These are phyloP conservation scores for Eutypa lata DNA, from an alignment of 2,329 filamentous ascomycete species.

Conservation along the genomic window DNA sequence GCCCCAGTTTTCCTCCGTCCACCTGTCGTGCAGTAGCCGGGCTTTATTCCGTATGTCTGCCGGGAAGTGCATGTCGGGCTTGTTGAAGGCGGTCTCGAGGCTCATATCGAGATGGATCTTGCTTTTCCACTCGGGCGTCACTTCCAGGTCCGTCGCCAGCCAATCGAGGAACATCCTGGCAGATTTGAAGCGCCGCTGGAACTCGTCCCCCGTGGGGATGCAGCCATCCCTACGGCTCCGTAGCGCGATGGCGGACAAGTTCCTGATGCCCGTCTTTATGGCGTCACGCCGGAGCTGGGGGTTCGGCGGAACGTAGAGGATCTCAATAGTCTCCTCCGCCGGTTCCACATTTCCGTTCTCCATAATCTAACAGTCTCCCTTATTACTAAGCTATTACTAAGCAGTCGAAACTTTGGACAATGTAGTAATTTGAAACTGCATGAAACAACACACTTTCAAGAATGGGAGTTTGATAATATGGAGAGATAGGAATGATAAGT, in stretches of 20 bases:
- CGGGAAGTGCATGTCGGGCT: slow-evolving; percentile 10
- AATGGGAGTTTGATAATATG: too few relatives aligned
- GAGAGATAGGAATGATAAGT: too few relatives aligned
- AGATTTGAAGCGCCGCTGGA: slow-evolving; percentile 7
- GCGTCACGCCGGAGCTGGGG: not conserved
- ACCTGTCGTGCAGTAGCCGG: slow-evolving; percentile 10
- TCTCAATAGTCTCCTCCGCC: slow-evolving; percentile 6
- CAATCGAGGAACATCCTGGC: slow-evolving; percentile 16
- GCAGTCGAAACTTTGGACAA: too few relatives aligned
- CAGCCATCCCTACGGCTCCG: slow-evolving; percentile 2
- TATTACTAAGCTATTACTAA: too few relatives aligned
- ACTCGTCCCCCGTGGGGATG: slow-evolving; percentile 3
- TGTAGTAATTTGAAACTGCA: too few relatives aligned
- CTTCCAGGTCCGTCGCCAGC: slow-evolving; percentile 17
- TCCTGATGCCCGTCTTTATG: slow-evolving; percentile 6
- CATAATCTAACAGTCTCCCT: too few relatives aligned
- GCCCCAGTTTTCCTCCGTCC: slow-evolving; percentile 22
- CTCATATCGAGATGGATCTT: not conserved
- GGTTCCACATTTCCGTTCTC: not conserved
- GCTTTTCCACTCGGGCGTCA: slow-evolving; percentile 15
- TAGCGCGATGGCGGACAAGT: slow-evolving; percentile 4
- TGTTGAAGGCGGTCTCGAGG: slow-evolving; percentile 7
- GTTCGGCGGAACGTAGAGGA: slow-evolving; percentile 7
- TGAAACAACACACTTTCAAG: too few relatives aligned
- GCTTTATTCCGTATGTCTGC: slow-evolving; percentile 12